Percentiles rank a stretch among this genome's conserved stretches.
These are phyloP conservation scores for Calamus simplicifolius DNA, from an alignment of 176 grass and related monocot genomes.

Conservation along the genomic window DNA sequence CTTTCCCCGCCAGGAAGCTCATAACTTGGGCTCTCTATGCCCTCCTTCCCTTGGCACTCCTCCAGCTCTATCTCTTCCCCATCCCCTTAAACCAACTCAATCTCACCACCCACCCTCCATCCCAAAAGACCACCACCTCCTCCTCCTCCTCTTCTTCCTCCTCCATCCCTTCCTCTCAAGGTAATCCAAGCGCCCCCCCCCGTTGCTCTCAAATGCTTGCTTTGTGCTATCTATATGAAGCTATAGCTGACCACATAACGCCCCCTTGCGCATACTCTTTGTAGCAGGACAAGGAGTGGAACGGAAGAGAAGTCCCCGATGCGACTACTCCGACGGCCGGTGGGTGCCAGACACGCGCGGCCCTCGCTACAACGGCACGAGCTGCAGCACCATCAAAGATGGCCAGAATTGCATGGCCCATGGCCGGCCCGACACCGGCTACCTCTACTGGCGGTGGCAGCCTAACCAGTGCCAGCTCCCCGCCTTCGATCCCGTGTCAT, in stretches of 20 bases:
- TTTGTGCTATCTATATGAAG: too few species aligned
- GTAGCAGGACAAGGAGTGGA: not conserved
- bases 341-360: constrained; percentile 47
- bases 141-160: constrained; percentile 7
- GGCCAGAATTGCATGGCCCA: constrained; percentile 89
- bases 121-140: constrained; percentile 4
- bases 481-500: constrained; percentile 40
- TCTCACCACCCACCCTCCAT: not conserved
- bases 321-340: constrained; percentile 56
- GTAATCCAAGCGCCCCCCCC: not conserved
- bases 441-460: constrained; percentile 71
- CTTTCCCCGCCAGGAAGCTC: too few species aligned
- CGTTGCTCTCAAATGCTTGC: not conserved
- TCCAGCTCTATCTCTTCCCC: constrained; percentile 41
- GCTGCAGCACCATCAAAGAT: constrained; percentile 68
- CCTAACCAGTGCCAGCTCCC: constrained; percentile 49
- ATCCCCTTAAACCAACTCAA: not conserved
- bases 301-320: not conserved
- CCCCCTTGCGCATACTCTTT: not conserved
- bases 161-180: not conserved
- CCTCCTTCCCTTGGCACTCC: constrained; percentile 30
- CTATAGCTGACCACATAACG: not conserved
- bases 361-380: constrained; percentile 49
- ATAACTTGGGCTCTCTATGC: too few species aligned
- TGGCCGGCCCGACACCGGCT: constrained; percentile 69